Conservation (phyloP, 1,139 yeast species). For the Diutina catenulata region DNA sequence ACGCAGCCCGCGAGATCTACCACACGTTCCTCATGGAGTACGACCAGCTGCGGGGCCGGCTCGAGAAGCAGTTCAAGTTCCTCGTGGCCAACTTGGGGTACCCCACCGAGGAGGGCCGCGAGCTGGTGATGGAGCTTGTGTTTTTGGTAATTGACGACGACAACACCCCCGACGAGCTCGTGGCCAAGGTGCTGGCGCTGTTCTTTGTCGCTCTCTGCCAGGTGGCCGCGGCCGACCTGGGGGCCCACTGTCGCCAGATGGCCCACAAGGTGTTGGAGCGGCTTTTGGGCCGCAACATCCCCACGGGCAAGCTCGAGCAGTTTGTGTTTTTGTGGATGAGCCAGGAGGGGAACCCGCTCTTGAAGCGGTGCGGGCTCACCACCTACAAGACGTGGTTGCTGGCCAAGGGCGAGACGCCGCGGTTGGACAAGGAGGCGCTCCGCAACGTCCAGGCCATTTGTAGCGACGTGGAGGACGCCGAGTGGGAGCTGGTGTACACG, state of each 20-base stretch:
- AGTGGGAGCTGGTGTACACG: conserved; percentile 72
- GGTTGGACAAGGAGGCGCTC: conserved; percentile 28
- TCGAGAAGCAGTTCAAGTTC: conserved; percentile 74
- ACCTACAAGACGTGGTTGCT: conserved; percentile 52
- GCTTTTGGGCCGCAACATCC: conserved; percentile 39
- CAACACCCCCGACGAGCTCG: conserved; percentile 45
- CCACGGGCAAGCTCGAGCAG: conserved; percentile 33
- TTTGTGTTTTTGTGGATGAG: conserved; percentile 61
- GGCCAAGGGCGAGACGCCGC: conserved; percentile 28
- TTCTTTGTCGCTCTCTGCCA: conserved; percentile 77
- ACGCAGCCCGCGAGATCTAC: conserved; percentile 74
- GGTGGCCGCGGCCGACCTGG: conserved; percentile 67
- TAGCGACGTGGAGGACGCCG: conserved; percentile 19
- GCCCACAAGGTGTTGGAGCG: conserved; percentile 52
- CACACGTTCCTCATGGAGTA: conserved; percentile 86
- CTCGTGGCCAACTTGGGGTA: conserved; percentile 77
- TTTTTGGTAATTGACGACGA: conserved; percentile 54
- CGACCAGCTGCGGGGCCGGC: conserved; percentile 82
- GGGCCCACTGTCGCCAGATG: conserved; percentile 78
- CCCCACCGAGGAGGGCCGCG: conserved; percentile 79
- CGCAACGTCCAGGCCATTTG: conserved; percentile 27
- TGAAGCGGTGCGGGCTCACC: conserved; percentile 68
- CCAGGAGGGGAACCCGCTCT: conserved; percentile 38
- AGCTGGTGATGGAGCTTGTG: conserved; percentile 82
- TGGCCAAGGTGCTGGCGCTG: conserved; percentile 54